Evolutionary conservation across 306 rosid species (phyloP), one percentile per base, ranked within the genome.

Genomic region (Castanopsis chinensis): DNA sequence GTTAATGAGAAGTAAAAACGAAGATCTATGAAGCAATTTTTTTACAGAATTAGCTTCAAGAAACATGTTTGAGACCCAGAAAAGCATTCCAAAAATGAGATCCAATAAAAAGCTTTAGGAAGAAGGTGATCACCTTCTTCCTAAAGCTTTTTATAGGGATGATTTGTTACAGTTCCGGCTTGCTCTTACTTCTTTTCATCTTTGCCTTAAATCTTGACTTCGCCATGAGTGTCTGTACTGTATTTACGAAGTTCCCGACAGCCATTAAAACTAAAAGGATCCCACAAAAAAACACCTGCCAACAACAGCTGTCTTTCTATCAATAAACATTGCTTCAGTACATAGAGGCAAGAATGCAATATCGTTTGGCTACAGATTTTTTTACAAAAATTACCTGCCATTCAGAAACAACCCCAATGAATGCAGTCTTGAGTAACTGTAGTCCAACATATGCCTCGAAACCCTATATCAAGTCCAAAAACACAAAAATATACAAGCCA

Each of bases 141-240:
- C n/a, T n/a, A n/a, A n/a, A n/a, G n/a, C n/a, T n/a, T n/a, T n/a
- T n/a, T n/a, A n/a, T 3, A 73, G 63, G 30, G 33, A 75, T 23
- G 28, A n/a, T 19, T 83, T 82, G 83, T 79, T 85, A 67, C 83
- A 95, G 69, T 56, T 89, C 92, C 81, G 91, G 97, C 89, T 88
- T 96, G 93, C 98, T 96, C 91, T 83, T 93, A 85, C 84, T 90
- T 82, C 81, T 93, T 82, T 83, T 93, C 97, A 96, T 93, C 90
- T 96, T 96, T 55, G 99, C 99, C 93, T 96, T 96, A 76, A 96
- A 90, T 82, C 98, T 91, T 43, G 98, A 93, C 73, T 96, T 96
- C 25, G n/a, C 89, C 93, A 91, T 74, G 77, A 96, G 92, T 17
- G 94, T 96, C 83, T 93, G 91, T 72, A 96, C 98, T 15, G 99